Evolutionary conservation across 371 early-diverging fungal genomes (phyloP).

Genomic region (Saksenaea vasiformis): DNA sequence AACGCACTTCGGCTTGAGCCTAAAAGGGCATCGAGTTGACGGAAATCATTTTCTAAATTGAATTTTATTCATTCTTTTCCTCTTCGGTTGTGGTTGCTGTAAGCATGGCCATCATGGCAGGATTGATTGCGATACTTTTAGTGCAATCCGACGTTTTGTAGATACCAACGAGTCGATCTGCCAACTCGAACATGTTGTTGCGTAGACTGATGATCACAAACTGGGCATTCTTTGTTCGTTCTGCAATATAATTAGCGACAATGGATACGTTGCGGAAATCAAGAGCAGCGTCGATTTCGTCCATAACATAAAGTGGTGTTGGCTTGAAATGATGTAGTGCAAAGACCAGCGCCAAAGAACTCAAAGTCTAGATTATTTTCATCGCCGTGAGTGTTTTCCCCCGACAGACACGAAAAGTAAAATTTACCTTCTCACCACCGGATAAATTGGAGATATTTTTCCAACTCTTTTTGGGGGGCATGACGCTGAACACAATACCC

Average conservation of each 20-base stretch:
- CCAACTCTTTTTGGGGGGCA: slow-evolving; percentile 99
- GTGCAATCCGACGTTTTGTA: slow-evolving; percentile 96
- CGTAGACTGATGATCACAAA: slow-evolving; percentile 99
- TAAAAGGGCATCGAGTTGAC: no score
- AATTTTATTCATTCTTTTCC: not conserved
- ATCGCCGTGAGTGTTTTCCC: not conserved
- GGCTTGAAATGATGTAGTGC: slow-evolving; percentile 99
- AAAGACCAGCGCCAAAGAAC: slow-evolving; percentile 98
- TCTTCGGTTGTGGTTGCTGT: slow-evolving; percentile 12
- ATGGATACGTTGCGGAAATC: slow-evolving; percentile 99
- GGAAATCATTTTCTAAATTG: no score
- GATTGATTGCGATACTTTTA: slow-evolving; percentile 84
- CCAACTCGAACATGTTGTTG: slow-evolving; percentile 99
- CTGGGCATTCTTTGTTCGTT: slow-evolving; percentile 97
- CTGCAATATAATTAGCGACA: slow-evolving; percentile 98
- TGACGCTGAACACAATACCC: slow-evolving; percentile 98
- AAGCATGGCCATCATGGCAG: slow-evolving; percentile 44
- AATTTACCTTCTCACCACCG: slow-evolving; percentile 97
- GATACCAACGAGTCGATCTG: slow-evolving; percentile 98
- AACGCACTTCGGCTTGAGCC: no score
- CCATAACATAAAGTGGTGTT: slow-evolving; percentile 99
- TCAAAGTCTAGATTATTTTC: slow-evolving; percentile 75
- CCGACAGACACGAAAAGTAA: not conserved
- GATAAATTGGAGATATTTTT: slow-evolving; percentile 99
- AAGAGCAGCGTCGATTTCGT: slow-evolving; percentile 99